Evolutionary conservation across 257 asterid genomes (phyloP), one percentile per base, ranked within the genome.

Genomic region (Rehmannia glutinosa): DNA sequence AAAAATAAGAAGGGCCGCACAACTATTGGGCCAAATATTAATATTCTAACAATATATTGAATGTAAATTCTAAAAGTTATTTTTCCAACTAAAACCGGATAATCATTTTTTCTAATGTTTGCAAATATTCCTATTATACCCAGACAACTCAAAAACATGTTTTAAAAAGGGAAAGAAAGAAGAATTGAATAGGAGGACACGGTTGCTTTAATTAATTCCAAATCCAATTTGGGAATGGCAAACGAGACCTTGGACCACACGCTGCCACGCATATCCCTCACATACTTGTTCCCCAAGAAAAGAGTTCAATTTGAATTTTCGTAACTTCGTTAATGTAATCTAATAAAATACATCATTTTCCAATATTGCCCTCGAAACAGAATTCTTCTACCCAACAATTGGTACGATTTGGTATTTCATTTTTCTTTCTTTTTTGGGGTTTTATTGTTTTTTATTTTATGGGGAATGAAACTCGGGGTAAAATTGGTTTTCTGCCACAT

Each of bases 221-320:
- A 47, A 15, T 36, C 35, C 19, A 11, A 8, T 1, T 12, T 57
- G 24, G 12, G 24, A 13, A 9, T 9, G 52, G 41, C 42, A 33
- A 10, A 69, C 3, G n/a, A n/a, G n/a, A 3, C 1, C 64, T 19
- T 70, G 75, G 56, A 6, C 57, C 64, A 36, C 49, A 53, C 71
- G 66, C 52, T n/a, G n/a, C n/a, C n/a, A n/a, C n/a, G n/a, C n/a
- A 43, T 27, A 71, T 13, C 30, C 28, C 8, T 21, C 13, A 16
- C 25, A 50, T 41, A 54, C 76, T 71, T 71, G 71, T 33, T 71
- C 76, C 6, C 76, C 76, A 71, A 71, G 76, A 71, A 71, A 54
- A 41, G 4, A 38, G 33, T 21, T 50, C 13, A 2, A 21, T 20
- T 16, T 13, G 6, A 69, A 4, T 24, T 58, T 35, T 41, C 46